phyloP scores from a whole-genome alignment of 352 stramenopile genomes.

The Phytophthora capsici region DNA sequence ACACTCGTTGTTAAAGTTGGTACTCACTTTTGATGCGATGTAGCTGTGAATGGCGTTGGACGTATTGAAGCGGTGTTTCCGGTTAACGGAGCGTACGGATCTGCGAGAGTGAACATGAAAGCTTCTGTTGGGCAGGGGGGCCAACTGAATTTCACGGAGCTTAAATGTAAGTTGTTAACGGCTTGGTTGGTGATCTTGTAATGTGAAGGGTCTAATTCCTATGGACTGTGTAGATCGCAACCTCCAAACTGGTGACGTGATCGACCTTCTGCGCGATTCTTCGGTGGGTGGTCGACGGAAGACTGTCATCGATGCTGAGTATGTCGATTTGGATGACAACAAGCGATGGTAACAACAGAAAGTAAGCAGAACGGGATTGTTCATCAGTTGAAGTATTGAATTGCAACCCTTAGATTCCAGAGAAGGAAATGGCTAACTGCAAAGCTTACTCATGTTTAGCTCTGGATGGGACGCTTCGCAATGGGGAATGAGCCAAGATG shows the following conservation, averaged over 20 bases:
- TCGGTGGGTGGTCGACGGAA: constrained; percentile 43
- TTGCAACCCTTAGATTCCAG: constrained; percentile 21
- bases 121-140: constrained; percentile 50
- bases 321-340: constrained; percentile 60
- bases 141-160: constrained; percentile 53
- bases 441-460: constrained; percentile 25
- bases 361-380: background rate
- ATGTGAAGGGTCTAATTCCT: constrained; percentile 4
- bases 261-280: constrained; percentile 67
- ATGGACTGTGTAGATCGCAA: constrained; percentile 54
- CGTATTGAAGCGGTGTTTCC: constrained; percentile 71
- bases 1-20: background rate
- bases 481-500: constrained; percentile 85
- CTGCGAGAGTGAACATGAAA: constrained; percentile 62
- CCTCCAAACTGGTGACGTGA: constrained; percentile 57
- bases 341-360: constrained; percentile 32
- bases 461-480: constrained; percentile 54
- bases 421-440: constrained; percentile 12
- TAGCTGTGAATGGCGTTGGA: constrained; percentile 74
- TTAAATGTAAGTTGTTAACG: constrained; percentile 60
- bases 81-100: constrained; percentile 44
- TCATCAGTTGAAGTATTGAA: constrained; percentile 3
- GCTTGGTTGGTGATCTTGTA: background rate
- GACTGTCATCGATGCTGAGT: constrained; percentile 78
- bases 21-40: background rate